phyloP scores from a whole-genome alignment of 441 rosid genomes.

The Syzygium malaccense region DNA sequence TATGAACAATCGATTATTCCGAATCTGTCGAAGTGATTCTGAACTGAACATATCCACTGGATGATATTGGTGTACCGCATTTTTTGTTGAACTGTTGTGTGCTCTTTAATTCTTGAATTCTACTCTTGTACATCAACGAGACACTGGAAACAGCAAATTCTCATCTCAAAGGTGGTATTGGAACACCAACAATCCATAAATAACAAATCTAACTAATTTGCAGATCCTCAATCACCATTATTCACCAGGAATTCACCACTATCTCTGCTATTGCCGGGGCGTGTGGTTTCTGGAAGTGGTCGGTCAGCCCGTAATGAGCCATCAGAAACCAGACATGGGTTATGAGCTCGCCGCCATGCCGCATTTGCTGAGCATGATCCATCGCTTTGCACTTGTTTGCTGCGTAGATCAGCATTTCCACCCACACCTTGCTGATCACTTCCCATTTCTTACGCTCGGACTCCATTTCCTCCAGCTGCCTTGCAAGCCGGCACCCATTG shows the following conservation, averaged over 20 bases:
- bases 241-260: background rate
- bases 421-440: background rate
- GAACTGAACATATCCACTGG: too few relatives aligned
- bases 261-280: background rate
- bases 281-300: background rate
- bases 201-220: too few relatives aligned
- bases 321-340: background rate
- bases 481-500: background rate
- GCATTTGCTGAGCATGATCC: background rate
- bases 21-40: too few relatives aligned
- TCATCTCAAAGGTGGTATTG: too few relatives aligned
- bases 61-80: too few relatives aligned
- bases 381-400: background rate
- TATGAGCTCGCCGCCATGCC: background rate
- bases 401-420: background rate
- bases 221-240: background rate
- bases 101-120: too few relatives aligned
- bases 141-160: too few relatives aligned
- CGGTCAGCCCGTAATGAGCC: background rate
- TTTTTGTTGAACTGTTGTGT: too few relatives aligned
- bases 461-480: too few relatives aligned
- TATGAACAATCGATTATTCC: too few relatives aligned
- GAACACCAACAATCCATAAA: too few relatives aligned
- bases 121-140: background rate
- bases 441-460: fast-evolving